These are phyloP conservation scores for Singerocomus rubriflavus DNA, from an alignment of 1,284 basidiomycete genomes.

Conservation along the genomic window DNA sequence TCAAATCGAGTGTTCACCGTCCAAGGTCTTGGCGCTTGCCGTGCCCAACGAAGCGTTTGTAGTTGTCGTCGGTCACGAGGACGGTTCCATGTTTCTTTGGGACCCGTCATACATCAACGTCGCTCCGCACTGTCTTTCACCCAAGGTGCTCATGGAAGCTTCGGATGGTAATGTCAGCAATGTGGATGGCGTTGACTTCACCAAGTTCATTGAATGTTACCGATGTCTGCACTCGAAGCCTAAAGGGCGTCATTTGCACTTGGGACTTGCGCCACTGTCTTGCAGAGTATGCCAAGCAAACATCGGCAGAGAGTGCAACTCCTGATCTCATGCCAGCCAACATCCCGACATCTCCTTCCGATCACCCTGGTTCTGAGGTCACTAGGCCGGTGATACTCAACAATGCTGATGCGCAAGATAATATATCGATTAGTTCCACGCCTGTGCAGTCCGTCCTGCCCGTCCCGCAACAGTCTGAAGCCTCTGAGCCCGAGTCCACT, in stretches of 20 bases:
- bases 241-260: slow-evolving; percentile 17
- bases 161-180: not conserved
- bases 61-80: slow-evolving; percentile 13
- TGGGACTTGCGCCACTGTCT: slow-evolving; percentile 20
- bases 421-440: not conserved
- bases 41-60: slow-evolving; percentile 5
- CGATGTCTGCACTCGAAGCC: slow-evolving; percentile 14
- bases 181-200: slow-evolving; percentile 12
- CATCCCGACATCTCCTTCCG: not conserved
- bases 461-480: not conserved
- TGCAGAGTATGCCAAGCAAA: slow-evolving; percentile 5
- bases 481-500: not conserved
- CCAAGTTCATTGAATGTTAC: slow-evolving; percentile 15
- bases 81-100: slow-evolving; percentile 24
- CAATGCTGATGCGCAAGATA: not conserved
- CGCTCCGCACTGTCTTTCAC: slow-evolving; percentile 9
- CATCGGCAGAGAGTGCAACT: not conserved
- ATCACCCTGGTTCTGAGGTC: not conserved
- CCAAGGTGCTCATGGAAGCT: not conserved
- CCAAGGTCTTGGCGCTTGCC: slow-evolving; percentile 14
- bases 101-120: slow-evolving; percentile 11
- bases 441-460: not conserved
- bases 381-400: not conserved
- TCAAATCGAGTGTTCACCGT: slow-evolving; percentile 7
- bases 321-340: not conserved